Conservation (phyloP, 352 stramenopile genomes). For the Globisporangium uncinulatum region DNA sequence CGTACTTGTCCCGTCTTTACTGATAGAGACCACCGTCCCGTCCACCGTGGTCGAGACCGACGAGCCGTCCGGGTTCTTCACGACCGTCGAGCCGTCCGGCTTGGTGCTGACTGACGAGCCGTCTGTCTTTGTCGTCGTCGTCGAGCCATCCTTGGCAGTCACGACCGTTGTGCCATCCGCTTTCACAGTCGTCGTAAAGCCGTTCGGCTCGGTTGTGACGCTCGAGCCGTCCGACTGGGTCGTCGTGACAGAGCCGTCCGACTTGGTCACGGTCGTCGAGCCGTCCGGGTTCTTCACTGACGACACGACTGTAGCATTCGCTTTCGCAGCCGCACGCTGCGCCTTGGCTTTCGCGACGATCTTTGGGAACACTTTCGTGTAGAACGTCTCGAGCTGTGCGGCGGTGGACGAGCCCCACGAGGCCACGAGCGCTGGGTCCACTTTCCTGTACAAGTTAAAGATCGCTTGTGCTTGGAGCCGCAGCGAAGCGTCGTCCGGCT, state of each 20-base stretch:
- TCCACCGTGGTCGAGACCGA: slow-evolving; percentile 3
- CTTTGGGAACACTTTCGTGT: slow-evolving; percentile 53
- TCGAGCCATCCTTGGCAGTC: neutral
- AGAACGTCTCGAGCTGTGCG: slow-evolving; percentile 53
- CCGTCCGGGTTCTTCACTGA: slow-evolving; percentile 16
- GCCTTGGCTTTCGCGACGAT: slow-evolving; percentile 33
- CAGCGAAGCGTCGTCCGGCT: slow-evolving; percentile 20
- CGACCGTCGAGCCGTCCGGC: slow-evolving; percentile 6
- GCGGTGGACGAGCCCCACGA: slow-evolving; percentile 35
- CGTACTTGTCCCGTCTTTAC: slow-evolving; percentile 3
- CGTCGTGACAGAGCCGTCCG: slow-evolving; percentile 12
- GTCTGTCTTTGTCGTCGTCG: neutral
- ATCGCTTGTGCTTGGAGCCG: slow-evolving; percentile 37
- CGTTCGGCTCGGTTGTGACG: slow-evolving; percentile 7
- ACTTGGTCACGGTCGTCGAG: slow-evolving; percentile 13
- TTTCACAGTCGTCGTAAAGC: slow-evolving; percentile 9
- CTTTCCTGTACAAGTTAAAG: slow-evolving; percentile 63
- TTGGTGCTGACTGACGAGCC: slow-evolving; percentile 5
- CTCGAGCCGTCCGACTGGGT: slow-evolving; percentile 7
- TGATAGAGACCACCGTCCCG: slow-evolving; percentile 1
- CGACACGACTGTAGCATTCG: slow-evolving; percentile 9
- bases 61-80: slow-evolving; percentile 3
- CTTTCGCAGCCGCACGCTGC: slow-evolving; percentile 9
- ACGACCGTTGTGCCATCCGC: slow-evolving; percentile 6
- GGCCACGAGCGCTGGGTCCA: slow-evolving; percentile 34